Evolutionary conservation across 163 green algal genomes (phyloP).

Genomic region (Chloromonas sp.): DNA sequence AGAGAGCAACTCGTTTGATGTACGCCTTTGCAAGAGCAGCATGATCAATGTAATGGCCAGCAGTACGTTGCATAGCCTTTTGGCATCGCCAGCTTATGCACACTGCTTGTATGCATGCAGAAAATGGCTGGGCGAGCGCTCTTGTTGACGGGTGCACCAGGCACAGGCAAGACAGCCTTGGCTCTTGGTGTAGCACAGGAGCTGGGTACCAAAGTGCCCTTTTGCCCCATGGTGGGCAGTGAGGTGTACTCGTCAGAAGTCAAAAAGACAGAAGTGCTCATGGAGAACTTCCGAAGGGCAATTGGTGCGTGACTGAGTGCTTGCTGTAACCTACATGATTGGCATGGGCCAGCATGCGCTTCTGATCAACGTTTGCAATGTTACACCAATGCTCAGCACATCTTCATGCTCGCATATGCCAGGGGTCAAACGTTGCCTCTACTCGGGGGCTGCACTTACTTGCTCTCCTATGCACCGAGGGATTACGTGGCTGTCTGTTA

Average conservation of each 20-base stretch:
- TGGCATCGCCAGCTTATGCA: background rate
- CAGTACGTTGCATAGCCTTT: background rate
- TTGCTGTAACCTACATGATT: too few relatives aligned
- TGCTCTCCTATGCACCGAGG: too few relatives aligned
- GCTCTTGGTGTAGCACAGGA: conserved; percentile 96
- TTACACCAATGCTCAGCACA: too few relatives aligned
- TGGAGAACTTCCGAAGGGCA: conserved; percentile 96
- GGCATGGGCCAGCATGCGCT: too few relatives aligned
- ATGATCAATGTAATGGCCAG: too few relatives aligned
- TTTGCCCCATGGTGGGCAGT: conserved; percentile 98
- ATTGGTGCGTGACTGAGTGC: conserved; percentile 65
- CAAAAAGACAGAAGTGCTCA: conserved; percentile 99
- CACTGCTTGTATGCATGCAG: conserved; percentile 2
- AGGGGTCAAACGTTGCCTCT: too few relatives aligned
- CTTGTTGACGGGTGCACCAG: conserved; percentile 90
- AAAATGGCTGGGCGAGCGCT: conserved; percentile 97
- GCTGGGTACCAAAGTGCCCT: conserved; percentile 93
- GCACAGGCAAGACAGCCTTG: conserved; percentile 96
- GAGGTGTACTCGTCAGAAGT: conserved; percentile 98
- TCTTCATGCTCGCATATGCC: too few relatives aligned
- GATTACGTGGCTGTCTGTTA: too few relatives aligned
- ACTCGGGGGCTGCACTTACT: too few relatives aligned
- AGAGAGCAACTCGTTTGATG: too few relatives aligned
- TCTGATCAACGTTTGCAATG: too few relatives aligned
- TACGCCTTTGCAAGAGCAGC: too few relatives aligned